These are phyloP conservation scores for Basidiobolus heterosporus DNA, from an alignment of 371 early-diverging fungal species.

Conservation along the genomic window DNA sequence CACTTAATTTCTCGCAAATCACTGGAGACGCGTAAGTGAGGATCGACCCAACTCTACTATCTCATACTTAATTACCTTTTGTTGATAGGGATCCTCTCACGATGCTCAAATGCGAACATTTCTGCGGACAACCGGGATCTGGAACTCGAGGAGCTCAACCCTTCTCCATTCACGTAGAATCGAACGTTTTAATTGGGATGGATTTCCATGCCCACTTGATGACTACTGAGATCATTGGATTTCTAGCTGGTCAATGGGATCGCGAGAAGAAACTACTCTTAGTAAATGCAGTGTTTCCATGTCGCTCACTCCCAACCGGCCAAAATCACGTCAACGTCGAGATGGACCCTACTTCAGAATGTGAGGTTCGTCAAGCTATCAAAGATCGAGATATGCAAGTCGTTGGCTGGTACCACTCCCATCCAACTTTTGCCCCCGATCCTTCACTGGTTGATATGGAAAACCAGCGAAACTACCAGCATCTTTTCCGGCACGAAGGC, in stretches of 20 bases:
- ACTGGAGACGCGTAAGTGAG: slow-evolving; percentile 8
- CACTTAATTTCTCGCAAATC: slow-evolving; percentile 13
- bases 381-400: slow-evolving; percentile 49
- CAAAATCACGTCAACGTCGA: slow-evolving; percentile 72
- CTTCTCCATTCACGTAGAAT: slow-evolving; percentile 48
- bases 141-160: slow-evolving; percentile 53
- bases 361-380: slow-evolving; percentile 57
- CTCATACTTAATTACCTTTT: too few species aligned
- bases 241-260: slow-evolving; percentile 65
- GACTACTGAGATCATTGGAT: slow-evolving; percentile 72
- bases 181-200: slow-evolving; percentile 63
- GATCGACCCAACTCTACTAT: too few species aligned
- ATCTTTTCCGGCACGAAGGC: slow-evolving; percentile 32
- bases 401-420: slow-evolving; percentile 83
- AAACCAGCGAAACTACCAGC: slow-evolving; percentile 69
- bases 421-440: slow-evolving; percentile 59
- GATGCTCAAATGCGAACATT: slow-evolving; percentile 65
- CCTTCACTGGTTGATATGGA: slow-evolving; percentile 63
- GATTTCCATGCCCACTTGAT: slow-evolving; percentile 79
- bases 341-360: slow-evolving; percentile 68
- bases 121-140: slow-evolving; percentile 48
- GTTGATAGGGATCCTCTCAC: slow-evolving; percentile 48
- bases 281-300: slow-evolving; percentile 49
- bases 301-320: slow-evolving; percentile 47
- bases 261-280: slow-evolving; percentile 25